Percentiles rank a stretch among this genome's conserved stretches.
These are phyloP conservation scores for Hibiscus syriacus DNA, from an alignment of 345 rosid genomes.

Conservation along the genomic window DNA sequence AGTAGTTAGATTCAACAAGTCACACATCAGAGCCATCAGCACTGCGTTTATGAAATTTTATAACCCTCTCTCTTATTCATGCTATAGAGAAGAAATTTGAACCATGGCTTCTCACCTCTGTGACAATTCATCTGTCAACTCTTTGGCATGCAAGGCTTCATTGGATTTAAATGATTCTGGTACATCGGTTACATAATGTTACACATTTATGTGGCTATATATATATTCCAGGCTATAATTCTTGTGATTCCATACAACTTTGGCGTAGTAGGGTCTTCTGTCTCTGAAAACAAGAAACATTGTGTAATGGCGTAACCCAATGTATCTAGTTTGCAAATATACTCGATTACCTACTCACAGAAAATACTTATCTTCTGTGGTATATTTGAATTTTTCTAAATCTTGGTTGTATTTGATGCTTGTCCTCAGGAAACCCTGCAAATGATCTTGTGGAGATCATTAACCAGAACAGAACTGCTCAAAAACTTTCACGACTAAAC, in stretches of 20 bases:
- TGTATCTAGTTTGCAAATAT: neutral
- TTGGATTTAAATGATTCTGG: neutral
- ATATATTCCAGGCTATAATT: neutral
- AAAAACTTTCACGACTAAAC: conserved; percentile 41
- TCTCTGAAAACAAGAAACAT: neutral
- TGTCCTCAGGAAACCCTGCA: conserved; percentile 61
- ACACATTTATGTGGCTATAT: neutral
- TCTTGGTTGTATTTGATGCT: neutral
- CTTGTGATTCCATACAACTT: neutral
- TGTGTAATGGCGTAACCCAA: neutral
- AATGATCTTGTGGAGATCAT: conserved; percentile 63
- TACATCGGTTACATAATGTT: neutral
- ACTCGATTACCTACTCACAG: neutral
- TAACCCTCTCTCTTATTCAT: neutral
- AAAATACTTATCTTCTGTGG: neutral
- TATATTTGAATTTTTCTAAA: neutral
- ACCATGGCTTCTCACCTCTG: neutral
- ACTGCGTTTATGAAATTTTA: neutral
- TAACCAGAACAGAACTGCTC: conserved; percentile 61
- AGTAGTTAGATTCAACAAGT: neutral
- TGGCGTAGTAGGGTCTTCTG: neutral
- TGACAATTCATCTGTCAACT: neutral
- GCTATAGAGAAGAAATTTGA: neutral
- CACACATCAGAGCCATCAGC: neutral
- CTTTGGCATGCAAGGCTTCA: neutral